Base-by-base conservation (phyloP, 2,329 filamentous ascomycete genomes). In the Colletotrichum neosansevieriae region DNA sequence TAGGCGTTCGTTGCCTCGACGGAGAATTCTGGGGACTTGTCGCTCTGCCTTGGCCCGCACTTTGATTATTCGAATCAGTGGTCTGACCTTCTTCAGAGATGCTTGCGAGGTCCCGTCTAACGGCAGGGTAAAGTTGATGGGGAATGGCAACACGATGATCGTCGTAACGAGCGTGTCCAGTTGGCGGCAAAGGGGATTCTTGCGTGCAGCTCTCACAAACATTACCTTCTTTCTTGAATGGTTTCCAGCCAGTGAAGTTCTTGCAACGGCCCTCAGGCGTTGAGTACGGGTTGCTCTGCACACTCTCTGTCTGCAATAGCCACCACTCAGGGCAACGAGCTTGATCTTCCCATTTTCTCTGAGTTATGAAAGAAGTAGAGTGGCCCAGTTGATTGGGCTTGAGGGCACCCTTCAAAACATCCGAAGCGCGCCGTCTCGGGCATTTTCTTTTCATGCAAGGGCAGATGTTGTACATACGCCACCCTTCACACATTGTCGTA, bases 271-370 rank as follows among this genome's bases (percentile, higher is more conserved):
- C 57, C 24, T 50, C 24, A 1, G 63, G 63, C 7, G 51, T 34
- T 2, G 36, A 32, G n/a, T 19, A 21, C 12, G 51, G 51, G 17
- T 61, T 21, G 3, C 3, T 29, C 17, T 24, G 50, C 15, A 65
- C 10, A 6, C 51, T 34, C 29, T n/a, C 21, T 2, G 54, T 45
- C n/a, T 61, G 56, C 21, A 61, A 34, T 5, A 51, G 45, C 36
- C 60, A 65, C 62, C 62, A 65, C 17, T 11, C 34, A 10, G 45
- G 45, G 49, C 62, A 65, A 38, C 51, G 51, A 15, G 17, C n/a
- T 40, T n/a, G 1, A 36, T 65, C 17, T n/a, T 51, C 56, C 54
- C 57, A 65, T 11, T n/a, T 44, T 1, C n/a, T 12, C 34, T 54
- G 51, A 13, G n/a, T 19, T 11, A 19, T 24, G 7, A 54, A 17